Conservation (phyloP, 495 filamentous ascomycete genomes). For the Neurospora sp. region DNA sequence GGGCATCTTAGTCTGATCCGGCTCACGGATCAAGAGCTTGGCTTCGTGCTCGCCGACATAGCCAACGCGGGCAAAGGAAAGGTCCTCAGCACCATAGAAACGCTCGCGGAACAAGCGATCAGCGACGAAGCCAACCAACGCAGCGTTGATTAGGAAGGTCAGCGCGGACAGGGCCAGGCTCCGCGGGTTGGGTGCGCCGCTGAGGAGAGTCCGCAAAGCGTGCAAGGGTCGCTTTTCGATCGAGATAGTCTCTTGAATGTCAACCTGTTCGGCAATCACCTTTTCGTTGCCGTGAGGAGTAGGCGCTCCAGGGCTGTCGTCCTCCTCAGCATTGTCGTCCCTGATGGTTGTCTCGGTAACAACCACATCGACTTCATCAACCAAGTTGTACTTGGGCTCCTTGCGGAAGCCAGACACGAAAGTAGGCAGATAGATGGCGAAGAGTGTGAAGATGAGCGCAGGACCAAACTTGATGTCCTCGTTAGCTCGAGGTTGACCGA, state of each 20-base stretch:
- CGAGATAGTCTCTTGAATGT: conserved; percentile 42
- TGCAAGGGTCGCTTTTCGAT: conserved; percentile 28
- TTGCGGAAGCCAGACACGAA: conserved; percentile 50
- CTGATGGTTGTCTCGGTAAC: conserved; percentile 41
- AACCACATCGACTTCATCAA: conserved; percentile 52
- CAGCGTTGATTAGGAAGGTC: conserved; percentile 61
- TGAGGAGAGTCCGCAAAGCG: conserved; percentile 53
- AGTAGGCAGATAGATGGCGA: conserved; percentile 63
- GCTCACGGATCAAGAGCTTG: conserved; percentile 75
- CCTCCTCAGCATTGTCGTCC: conserved; percentile 17
- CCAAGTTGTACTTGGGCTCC: conserved; percentile 47
- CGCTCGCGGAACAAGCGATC: conserved; percentile 68
- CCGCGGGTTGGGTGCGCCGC: conserved; percentile 64
- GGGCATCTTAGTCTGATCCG: conserved; percentile 62
- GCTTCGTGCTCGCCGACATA: conserved; percentile 76
- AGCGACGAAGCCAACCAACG: conserved; percentile 52
- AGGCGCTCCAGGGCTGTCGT: conserved; percentile 7
- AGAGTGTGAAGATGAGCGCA: conserved; percentile 55
- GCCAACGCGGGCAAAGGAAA: conserved; percentile 75
- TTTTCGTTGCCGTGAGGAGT: neutral
- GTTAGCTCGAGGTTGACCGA: conserved; percentile 2
- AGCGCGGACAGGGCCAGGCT: conserved; percentile 44
- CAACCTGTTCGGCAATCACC: conserved; percentile 36
- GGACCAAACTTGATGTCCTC: conserved; percentile 42
- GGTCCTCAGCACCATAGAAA: conserved; percentile 58